phyloP scores from a whole-genome alignment of 2,329 filamentous ascomycete genomes.

The Colletotrichum paranaense region DNA sequence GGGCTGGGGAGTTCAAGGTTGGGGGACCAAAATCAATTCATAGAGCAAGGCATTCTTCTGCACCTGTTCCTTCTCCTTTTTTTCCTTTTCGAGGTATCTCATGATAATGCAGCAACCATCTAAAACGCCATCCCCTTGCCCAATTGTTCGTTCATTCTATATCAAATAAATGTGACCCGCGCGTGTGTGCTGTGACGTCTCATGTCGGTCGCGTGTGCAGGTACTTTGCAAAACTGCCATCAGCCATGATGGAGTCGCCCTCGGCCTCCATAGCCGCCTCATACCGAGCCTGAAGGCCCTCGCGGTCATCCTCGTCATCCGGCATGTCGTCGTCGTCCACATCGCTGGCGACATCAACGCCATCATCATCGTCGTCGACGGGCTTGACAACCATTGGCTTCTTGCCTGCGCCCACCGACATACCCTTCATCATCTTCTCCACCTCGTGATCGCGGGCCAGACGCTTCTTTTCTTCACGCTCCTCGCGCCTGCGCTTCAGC shows the following conservation, averaged over 20 bases:
- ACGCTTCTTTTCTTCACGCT: constrained; percentile 81
- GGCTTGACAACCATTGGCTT: constrained; percentile 45
- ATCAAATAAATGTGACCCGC: constrained; percentile 41
- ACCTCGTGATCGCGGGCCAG: constrained; percentile 82
- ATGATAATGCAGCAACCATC: constrained; percentile 35
- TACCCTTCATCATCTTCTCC: constrained; percentile 93
- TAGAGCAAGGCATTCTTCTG: constrained; percentile 33
- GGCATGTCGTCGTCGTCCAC: constrained; percentile 69
- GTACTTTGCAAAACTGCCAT: constrained; percentile 73
- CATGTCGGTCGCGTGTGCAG: constrained; percentile 56
- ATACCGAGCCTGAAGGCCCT: constrained; percentile 81
- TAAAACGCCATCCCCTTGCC: constrained; percentile 32
- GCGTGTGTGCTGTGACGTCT: constrained; percentile 17
- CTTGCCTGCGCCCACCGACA: constrained; percentile 64
- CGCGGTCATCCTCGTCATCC: constrained; percentile 69
- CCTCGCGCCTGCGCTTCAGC: constrained; percentile 79
- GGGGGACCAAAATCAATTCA: constrained; percentile 34
- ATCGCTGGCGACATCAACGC: constrained; percentile 66
- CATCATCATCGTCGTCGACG: constrained; percentile 55
- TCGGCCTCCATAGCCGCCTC: constrained; percentile 76
- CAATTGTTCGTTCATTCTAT: constrained; percentile 20
- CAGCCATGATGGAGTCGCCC: constrained; percentile 60
- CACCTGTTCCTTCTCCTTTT: constrained; percentile 21
- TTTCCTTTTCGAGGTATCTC: constrained; percentile 36
- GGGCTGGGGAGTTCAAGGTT: constrained; percentile 28